phyloP scores from a whole-genome alignment of 2,329 filamentous ascomycete genomes.

The Alternaria burnsii region DNA sequence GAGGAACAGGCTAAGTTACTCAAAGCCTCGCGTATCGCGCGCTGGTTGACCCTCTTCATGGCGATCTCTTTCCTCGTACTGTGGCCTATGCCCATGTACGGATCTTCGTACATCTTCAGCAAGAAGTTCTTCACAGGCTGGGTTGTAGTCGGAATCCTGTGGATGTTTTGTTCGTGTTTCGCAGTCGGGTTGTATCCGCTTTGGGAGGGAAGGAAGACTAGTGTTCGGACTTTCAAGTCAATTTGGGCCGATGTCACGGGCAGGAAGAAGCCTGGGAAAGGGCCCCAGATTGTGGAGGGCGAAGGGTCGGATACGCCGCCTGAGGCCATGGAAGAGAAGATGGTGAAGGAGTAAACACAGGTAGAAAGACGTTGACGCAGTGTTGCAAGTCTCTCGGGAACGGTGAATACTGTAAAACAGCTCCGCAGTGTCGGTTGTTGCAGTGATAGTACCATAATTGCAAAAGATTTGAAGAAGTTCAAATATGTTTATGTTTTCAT shows the following conservation, averaged over 20 bases:
- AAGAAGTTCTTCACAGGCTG: conserved; percentile 85
- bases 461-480: not conserved
- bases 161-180: conserved; percentile 76
- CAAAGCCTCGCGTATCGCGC: conserved; percentile 60
- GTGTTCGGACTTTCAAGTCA: conserved; percentile 66
- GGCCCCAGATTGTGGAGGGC: conserved; percentile 24
- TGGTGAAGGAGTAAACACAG: conserved; percentile 18
- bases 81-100: conserved; percentile 95
- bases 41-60: conserved; percentile 67
- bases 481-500: conserved; percentile 9
- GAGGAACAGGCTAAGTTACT: conserved; percentile 55
- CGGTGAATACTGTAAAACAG: not conserved
- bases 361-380: not conserved
- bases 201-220: conserved; percentile 77
- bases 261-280: conserved; percentile 23
- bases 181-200: conserved; percentile 84
- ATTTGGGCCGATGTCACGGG: conserved; percentile 69
- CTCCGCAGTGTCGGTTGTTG: not conserved
- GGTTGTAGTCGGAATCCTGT: conserved; percentile 73
- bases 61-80: conserved; percentile 78
- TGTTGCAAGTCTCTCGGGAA: not conserved
- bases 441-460: not conserved
- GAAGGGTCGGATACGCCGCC: conserved; percentile 28
- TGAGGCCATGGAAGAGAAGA: conserved; percentile 33
- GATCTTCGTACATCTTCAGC: conserved; percentile 79